phyloP scores from a whole-genome alignment of 768 basidiomycete genomes.

The Boletus rubescentipes region DNA sequence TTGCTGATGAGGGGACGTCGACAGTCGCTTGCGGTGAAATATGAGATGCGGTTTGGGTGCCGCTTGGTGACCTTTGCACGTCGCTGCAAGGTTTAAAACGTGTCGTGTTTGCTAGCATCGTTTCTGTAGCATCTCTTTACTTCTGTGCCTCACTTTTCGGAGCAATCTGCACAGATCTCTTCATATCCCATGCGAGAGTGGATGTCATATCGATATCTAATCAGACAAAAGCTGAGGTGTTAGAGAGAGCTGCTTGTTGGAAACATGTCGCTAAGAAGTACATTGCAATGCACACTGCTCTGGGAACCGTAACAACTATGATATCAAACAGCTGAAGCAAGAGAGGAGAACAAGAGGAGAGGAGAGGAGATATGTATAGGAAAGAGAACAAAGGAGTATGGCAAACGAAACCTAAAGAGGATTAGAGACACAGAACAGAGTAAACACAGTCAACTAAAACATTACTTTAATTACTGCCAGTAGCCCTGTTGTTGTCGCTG shows the following conservation, averaged over 20 bases:
- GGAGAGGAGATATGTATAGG: constrained; percentile 5
- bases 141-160: neutral
- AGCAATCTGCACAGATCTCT: neutral
- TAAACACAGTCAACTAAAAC: constrained; percentile 11
- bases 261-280: constrained; percentile 29
- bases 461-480: constrained; percentile 38
- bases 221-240: neutral
- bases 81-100: neutral
- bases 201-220: neutral
- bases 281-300: constrained; percentile 29
- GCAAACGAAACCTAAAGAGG: constrained; percentile 4
- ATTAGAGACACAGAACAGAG: neutral
- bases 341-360: constrained; percentile 1
- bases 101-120: constrained; percentile 2
- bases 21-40: constrained; percentile 26
- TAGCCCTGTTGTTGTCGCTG: constrained; percentile 67
- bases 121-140: constrained; percentile 8
- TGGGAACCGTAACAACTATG: constrained; percentile 25
- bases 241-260: constrained; percentile 13
- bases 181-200: neutral
- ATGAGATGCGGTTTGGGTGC: neutral
- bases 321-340: constrained; percentile 33
- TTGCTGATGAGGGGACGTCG: neutral
- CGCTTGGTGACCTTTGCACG: too few species aligned
- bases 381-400: constrained; percentile 7